Percentiles rank a stretch among this genome's conserved stretches.
phyloP scores from a whole-genome alignment of 495 filamentous ascomycete species.

The Pyronema omphalodes region DNA sequence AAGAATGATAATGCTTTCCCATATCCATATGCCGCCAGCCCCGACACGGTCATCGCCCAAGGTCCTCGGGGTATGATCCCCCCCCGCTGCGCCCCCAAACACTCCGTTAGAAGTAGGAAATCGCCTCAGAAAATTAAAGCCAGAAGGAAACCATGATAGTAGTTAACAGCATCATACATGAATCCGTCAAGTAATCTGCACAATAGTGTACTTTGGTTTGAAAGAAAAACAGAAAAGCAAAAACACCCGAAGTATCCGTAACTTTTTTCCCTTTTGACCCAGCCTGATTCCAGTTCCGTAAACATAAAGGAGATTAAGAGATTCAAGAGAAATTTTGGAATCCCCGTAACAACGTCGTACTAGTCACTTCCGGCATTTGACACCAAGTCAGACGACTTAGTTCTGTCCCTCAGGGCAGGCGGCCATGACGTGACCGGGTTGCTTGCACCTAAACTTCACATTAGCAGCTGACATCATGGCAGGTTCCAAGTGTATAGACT shows the following conservation, averaged over 20 bases:
- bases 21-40: neutral
- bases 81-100: neutral
- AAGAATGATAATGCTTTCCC: neutral
- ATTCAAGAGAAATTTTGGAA: too few species aligned
- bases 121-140: neutral
- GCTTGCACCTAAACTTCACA: constrained; percentile 52
- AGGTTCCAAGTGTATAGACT: constrained; percentile 3
- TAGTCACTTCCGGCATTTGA: neutral
- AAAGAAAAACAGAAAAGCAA: neutral
- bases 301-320: too few species aligned
- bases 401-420: constrained; percentile 50
- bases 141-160: neutral
- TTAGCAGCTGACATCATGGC: constrained; percentile 2
- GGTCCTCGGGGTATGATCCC: neutral
- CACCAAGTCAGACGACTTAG: neutral
- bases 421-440: constrained; percentile 88
- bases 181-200: too few species aligned
- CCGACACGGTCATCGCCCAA: neutral
- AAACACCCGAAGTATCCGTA: neutral
- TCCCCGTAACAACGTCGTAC: neutral
- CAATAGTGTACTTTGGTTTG: neutral
- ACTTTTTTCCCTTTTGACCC: neutral
- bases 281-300: neutral
- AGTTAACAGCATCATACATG: too few species aligned
- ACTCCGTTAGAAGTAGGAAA: constrained; percentile 1